Conservation (phyloP, 495 filamentous ascomycete species). For the Gamarada debralockiae region DNA sequence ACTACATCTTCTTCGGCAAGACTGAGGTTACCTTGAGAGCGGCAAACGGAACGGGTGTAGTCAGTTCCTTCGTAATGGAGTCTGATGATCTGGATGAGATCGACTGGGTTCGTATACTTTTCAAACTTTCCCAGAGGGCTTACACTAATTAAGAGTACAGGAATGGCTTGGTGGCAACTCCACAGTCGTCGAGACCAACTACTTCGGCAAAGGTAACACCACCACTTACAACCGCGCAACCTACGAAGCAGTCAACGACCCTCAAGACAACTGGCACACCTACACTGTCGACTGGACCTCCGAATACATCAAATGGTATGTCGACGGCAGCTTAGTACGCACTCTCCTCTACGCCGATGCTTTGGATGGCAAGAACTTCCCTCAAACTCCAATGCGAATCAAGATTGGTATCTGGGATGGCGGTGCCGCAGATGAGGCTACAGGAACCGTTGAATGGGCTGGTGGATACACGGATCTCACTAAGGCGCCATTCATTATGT, state of each 20-base stretch:
- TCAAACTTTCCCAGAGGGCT: neutral
- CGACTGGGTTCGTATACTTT: constrained; percentile 50
- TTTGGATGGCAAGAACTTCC: constrained; percentile 67
- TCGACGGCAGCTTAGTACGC: constrained; percentile 66
- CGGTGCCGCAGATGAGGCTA: constrained; percentile 67
- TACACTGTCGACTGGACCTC: constrained; percentile 85
- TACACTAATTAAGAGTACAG: constrained; percentile 12
- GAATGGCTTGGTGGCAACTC: constrained; percentile 68
- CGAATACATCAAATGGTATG: constrained; percentile 73
- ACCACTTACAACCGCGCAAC: constrained; percentile 66
- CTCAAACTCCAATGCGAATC: constrained; percentile 84
- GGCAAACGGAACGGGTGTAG: constrained; percentile 68
- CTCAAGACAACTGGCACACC: constrained; percentile 70
- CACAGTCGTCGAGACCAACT: constrained; percentile 77
- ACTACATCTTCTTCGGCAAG: constrained; percentile 82
- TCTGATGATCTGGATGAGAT: constrained; percentile 94
- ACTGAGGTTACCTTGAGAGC: constrained; percentile 69
- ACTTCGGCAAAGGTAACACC: constrained; percentile 86
- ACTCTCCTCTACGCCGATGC: constrained; percentile 55
- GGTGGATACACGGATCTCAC: constrained; percentile 76
- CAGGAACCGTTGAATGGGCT: constrained; percentile 86
- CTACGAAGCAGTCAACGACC: constrained; percentile 59
- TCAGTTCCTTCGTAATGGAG: constrained; percentile 82
- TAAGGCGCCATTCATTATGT: constrained; percentile 80
- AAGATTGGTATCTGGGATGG: constrained; percentile 85